These are phyloP conservation scores for Diaporthe australafricana DNA, from an alignment of 2,329 filamentous ascomycete genomes.

Conservation along the genomic window DNA sequence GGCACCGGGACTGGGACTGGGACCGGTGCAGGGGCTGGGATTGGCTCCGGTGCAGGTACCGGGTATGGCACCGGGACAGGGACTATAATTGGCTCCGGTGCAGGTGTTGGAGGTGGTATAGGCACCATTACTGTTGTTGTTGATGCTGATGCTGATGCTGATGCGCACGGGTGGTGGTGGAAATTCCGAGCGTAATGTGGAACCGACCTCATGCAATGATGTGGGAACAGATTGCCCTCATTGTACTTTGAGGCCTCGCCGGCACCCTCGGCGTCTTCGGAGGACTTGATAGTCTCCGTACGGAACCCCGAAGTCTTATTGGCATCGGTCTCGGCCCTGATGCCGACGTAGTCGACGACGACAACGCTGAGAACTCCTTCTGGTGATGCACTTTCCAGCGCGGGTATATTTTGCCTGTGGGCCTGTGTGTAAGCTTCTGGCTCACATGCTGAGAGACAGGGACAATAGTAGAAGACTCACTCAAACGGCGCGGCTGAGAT, in stretches of 20 bases:
- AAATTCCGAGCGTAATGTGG: not conserved
- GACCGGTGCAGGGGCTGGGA: not conserved
- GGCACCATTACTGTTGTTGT: not conserved
- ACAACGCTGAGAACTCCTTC: not conserved
- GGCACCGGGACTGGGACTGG: not conserved
- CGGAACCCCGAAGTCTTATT: no score
- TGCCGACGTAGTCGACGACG: not conserved
- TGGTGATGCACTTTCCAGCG: not conserved
- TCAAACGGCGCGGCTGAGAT: not conserved
- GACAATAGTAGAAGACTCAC: not conserved
- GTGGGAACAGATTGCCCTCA: not conserved
- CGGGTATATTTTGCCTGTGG: not conserved
- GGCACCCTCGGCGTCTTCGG: no score
- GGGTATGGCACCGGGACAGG: not conserved
- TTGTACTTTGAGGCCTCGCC: not conserved
- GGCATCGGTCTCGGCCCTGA: not conserved
- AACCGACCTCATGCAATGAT: not conserved
- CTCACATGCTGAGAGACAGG: not conserved
- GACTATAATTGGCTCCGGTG: not conserved
- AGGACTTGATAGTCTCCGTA: no score
- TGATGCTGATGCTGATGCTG: not conserved
- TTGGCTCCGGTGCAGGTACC: not conserved
- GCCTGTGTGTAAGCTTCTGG: not conserved
- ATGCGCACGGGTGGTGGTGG: not conserved
- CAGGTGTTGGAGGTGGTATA: not conserved